phyloP scores from a whole-genome alignment of 2,329 filamentous ascomycete species.

The Ampelomyces quisqualis region DNA sequence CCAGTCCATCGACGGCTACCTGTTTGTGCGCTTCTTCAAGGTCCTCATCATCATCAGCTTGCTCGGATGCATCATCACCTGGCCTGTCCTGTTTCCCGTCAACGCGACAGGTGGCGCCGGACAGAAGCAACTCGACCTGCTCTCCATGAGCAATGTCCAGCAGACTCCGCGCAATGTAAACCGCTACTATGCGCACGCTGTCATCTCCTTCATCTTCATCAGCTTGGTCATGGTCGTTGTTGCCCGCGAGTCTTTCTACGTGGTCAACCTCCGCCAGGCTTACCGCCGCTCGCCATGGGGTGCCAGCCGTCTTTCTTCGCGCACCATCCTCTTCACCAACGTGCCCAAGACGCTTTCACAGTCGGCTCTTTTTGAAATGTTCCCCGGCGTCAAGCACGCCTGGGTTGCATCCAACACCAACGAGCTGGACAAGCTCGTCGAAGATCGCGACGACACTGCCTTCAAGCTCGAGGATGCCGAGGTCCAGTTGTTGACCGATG shows the following conservation, averaged over 20 bases:
- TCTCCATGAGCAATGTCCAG: slow-evolving; percentile 44
- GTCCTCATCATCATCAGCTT: slow-evolving; percentile 47
- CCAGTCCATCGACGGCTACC: slow-evolving; percentile 52
- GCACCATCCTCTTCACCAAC: slow-evolving; percentile 52
- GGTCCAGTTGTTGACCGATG: slow-evolving; percentile 46
- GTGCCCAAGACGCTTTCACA: slow-evolving; percentile 48
- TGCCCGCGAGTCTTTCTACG: slow-evolving; percentile 49
- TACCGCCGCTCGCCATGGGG: slow-evolving; percentile 49
- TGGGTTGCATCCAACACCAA: slow-evolving; percentile 52
- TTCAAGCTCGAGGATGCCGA: slow-evolving; percentile 49
- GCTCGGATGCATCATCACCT: slow-evolving; percentile 47
- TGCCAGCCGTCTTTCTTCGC: slow-evolving; percentile 48
- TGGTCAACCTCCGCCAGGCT: slow-evolving; percentile 53
- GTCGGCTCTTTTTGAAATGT: slow-evolving; percentile 43
- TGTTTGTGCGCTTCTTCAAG: slow-evolving; percentile 52
- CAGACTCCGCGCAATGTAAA: slow-evolving; percentile 33
- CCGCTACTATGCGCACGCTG: slow-evolving; percentile 49
- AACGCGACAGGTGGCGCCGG: slow-evolving; percentile 47
- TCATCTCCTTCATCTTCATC: slow-evolving; percentile 48
- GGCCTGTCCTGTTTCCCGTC: slow-evolving; percentile 51
- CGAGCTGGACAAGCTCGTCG: slow-evolving; percentile 48
- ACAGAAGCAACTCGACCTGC: slow-evolving; percentile 41
- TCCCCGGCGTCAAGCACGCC: slow-evolving; percentile 45
- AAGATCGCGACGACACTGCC: slow-evolving; percentile 47
- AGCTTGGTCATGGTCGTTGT: slow-evolving; percentile 48